Conservation (phyloP, 345 rosid genomes). For the Kernera saxatilis region DNA sequence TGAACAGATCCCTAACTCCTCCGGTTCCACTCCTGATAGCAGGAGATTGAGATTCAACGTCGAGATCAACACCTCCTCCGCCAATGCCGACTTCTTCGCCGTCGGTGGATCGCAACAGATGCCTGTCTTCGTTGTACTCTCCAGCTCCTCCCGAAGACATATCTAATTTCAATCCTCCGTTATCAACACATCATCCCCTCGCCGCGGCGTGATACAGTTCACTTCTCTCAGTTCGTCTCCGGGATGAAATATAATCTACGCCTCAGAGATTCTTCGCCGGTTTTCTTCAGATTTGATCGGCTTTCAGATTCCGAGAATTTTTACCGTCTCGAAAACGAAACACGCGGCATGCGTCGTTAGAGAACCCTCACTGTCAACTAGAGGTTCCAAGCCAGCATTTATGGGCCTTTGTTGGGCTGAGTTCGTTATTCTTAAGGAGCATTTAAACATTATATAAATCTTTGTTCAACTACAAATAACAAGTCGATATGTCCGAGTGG, state of each 20-base stretch:
- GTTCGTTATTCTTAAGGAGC: fast-evolving
- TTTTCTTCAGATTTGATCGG: conserved; percentile 28
- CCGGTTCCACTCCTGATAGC: conserved; percentile 14
- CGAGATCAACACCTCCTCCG: conserved; percentile 8
- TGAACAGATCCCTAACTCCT: conserved; percentile 50
- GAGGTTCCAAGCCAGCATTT: background rate
- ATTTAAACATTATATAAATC: background rate
- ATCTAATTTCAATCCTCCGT: background rate
- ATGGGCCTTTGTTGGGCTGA: conserved; percentile 21
- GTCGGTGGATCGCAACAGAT: conserved; percentile 35
- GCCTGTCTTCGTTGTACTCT: conserved; percentile 38
- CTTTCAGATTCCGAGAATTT: conserved; percentile 17
- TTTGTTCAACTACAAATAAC: fast-evolving
- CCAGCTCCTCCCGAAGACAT: conserved; percentile 32
- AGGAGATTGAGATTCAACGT: conserved; percentile 39
- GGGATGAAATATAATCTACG: background rate
- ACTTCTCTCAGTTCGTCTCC: background rate
- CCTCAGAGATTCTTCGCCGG: conserved; percentile 18
- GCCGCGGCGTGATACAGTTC: background rate
- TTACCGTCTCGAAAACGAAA: conserved; percentile 19
- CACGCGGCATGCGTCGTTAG: conserved; percentile 21
- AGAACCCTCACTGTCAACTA: background rate
- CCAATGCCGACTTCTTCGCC: conserved; percentile 1
- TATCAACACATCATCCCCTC: conserved; percentile 6
- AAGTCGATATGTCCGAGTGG: conserved; percentile 98